A percentile compares a stretch with the other conserved stretches of the same genome.
phyloP scores from a whole-genome alignment of 176 grass and related monocot genomes.

The Musa itinerans region DNA sequence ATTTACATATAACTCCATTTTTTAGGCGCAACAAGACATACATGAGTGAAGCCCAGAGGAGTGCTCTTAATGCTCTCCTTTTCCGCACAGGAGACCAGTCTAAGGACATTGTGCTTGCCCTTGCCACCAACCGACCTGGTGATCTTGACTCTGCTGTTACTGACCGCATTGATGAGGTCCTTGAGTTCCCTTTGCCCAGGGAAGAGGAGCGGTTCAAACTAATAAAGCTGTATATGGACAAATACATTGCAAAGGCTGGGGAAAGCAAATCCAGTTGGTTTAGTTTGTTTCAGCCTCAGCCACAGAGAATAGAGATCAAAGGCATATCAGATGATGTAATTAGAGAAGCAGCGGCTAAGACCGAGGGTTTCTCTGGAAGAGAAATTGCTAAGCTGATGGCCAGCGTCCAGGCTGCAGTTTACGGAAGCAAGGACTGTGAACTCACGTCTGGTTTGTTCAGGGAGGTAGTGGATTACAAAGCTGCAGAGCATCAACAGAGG shows the following conservation, averaged over 20 bases:
- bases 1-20: slow-evolving; percentile 13
- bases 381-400: slow-evolving; percentile 92
- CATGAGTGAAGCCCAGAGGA: slow-evolving; percentile 99
- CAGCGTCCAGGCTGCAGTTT: slow-evolving; percentile 69
- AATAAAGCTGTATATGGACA: slow-evolving; percentile 83
- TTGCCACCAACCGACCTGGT: slow-evolving; percentile 90
- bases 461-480: slow-evolving; percentile 92
- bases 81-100: slow-evolving; percentile 93
- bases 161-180: slow-evolving; percentile 91
- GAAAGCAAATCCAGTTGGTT: slow-evolving; percentile 47
- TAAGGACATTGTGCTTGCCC: slow-evolving; percentile 87
- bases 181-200: slow-evolving; percentile 85
- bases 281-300: slow-evolving; percentile 46
- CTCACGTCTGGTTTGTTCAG: slow-evolving; percentile 68
- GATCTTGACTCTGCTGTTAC: slow-evolving; percentile 86
- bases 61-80: slow-evolving; percentile 94
- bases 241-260: slow-evolving; percentile 67
- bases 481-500: slow-evolving; percentile 89
- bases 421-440: slow-evolving; percentile 81
- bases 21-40: slow-evolving; percentile 90
- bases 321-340: slow-evolving; percentile 70
- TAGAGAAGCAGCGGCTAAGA: slow-evolving; percentile 70
- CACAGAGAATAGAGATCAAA: slow-evolving; percentile 75
- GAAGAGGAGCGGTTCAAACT: slow-evolving; percentile 85
- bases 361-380: slow-evolving; percentile 89